Percentiles rank a stretch among this genome's conserved stretches.
Conservation (phyloP, 2,329 filamentous ascomycete genomes). For the Ophiostoma perfectum region DNA sequence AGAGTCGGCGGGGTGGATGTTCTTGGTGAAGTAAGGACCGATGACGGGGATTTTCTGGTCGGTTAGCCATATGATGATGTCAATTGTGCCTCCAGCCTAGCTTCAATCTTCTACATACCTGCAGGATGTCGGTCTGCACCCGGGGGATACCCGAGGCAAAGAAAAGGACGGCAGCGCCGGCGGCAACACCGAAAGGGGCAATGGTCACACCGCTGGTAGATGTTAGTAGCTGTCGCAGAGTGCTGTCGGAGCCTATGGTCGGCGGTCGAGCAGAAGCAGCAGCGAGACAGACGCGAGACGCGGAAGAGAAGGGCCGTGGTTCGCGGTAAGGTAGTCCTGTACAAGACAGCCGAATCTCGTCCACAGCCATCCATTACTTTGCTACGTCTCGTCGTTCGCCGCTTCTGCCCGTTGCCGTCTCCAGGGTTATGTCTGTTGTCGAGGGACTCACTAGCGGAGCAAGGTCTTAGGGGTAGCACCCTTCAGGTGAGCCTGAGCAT, state of each 20-base stretch:
- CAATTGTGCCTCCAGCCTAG: neutral
- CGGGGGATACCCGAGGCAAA: constrained; percentile 58
- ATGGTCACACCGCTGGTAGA: constrained; percentile 45
- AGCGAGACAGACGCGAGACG: neutral
- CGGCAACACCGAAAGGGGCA: constrained; percentile 53
- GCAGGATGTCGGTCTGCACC: constrained; percentile 55
- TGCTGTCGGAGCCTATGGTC: neutral
- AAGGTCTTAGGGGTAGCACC: constrained; percentile 43
- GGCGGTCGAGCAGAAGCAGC: neutral
- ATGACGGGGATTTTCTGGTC: constrained; percentile 49
- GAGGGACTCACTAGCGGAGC: constrained; percentile 30
- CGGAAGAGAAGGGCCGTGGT: no score
- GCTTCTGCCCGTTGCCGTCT: neutral
- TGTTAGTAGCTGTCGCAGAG: constrained; percentile 6
- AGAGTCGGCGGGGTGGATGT: constrained; percentile 52
- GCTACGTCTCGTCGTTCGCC: no score
- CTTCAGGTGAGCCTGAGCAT: constrained; percentile 50
- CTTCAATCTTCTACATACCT: constrained; percentile 35
- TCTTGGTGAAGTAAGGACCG: constrained; percentile 46
- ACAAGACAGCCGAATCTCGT: neutral
- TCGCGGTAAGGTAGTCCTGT: no score
- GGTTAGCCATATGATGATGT: constrained; percentile 28
- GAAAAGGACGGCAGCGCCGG: constrained; percentile 54
- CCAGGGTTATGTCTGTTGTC: neutral
- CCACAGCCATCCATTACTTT: neutral